Conservation (phyloP, 306 rosid species). For the Casuarina equisetifolia region DNA sequence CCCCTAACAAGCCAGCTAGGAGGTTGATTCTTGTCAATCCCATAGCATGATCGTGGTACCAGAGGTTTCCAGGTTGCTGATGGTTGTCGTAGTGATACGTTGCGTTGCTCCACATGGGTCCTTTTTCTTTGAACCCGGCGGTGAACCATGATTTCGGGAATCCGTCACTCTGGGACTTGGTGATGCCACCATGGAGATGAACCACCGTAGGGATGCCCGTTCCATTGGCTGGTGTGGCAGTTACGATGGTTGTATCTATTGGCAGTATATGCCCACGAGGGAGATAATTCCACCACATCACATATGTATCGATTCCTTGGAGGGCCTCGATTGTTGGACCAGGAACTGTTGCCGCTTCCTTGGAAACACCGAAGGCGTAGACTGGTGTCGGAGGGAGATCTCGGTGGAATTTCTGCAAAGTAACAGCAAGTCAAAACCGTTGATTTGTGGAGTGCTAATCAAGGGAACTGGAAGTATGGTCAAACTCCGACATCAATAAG, state of each 20-base stretch:
- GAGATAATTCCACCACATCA: conserved; percentile 52
- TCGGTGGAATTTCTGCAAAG: conserved; percentile 51
- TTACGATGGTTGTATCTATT: conserved; percentile 51
- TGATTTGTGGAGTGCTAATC: background rate
- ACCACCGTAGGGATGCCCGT: conserved; percentile 54
- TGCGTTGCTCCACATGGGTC: conserved; percentile 32
- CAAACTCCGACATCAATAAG: too few species aligned
- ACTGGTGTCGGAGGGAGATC: conserved; percentile 50
- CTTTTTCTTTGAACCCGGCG: conserved; percentile 25
- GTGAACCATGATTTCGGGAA: conserved; percentile 50
- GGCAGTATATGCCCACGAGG: conserved; percentile 49
- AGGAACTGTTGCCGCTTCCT: conserved; percentile 44
- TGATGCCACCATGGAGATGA: conserved; percentile 52
- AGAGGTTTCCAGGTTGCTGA: conserved; percentile 54
- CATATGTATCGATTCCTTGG: conserved; percentile 35
- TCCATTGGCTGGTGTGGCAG: conserved; percentile 25
- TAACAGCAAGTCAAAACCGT: background rate
- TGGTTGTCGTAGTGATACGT: conserved; percentile 39
- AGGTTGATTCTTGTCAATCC: conserved; percentile 47
- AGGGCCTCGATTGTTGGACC: conserved; percentile 58
- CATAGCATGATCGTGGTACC: conserved; percentile 62
- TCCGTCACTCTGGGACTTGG: conserved; percentile 49
- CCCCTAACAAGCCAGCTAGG: conserved; percentile 44
- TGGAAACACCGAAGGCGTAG: conserved; percentile 41
- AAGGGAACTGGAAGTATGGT: too few species aligned